Evolutionary conservation across 371 early-diverging fungal genomes (phyloP), one percentile per base, ranked within the genome.

Genomic region (Mucor plumbeus): DNA sequence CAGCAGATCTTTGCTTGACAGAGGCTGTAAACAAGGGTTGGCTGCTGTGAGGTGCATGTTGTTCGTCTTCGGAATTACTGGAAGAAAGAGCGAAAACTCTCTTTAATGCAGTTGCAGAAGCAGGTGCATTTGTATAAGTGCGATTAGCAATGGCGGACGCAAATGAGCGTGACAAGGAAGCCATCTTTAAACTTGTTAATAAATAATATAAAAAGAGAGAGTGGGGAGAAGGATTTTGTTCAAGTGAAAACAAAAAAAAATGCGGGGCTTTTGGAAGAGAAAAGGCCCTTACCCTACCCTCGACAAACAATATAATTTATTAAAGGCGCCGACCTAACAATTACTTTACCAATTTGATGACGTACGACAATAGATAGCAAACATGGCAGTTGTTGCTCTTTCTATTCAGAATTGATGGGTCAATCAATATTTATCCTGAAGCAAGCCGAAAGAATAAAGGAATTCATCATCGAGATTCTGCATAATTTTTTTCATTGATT

Each of bases 81-180:
- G 72, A 70, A 31, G 75, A 69, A 40, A 48, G 57, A 34, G 56
- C 63, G 40, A 66, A 75, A 54, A 77, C 69, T 70, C 73, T 69
- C 71, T 77, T 77, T 71, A 84, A 73, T 47, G 82, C 82, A 60
- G 74, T 67, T 55, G 73, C 71, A 41, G 82, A 80, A 33, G 82
- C 80, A 74, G 82, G 84, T 26, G 67, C 77, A 65, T 74, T 80
- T 55, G 71, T 71, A 55, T 79, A 79, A 31, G 80, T 74, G 60
- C 84, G 84, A 66, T 79, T 77, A 64, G 70, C 78, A 54, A 84
- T 69, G 61, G 77, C 69, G 63, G 81, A 77, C 66, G 77, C 80
- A 74, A 81, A 75, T 64, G 80, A 62, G 67, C 84, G 84, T 65
- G 82, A 72, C 70, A 84, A 77, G 21, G 82, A 74, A 64, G 82